phyloP scores from a whole-genome alignment of 306 rosid species.

The Rosa lucieae region DNA sequence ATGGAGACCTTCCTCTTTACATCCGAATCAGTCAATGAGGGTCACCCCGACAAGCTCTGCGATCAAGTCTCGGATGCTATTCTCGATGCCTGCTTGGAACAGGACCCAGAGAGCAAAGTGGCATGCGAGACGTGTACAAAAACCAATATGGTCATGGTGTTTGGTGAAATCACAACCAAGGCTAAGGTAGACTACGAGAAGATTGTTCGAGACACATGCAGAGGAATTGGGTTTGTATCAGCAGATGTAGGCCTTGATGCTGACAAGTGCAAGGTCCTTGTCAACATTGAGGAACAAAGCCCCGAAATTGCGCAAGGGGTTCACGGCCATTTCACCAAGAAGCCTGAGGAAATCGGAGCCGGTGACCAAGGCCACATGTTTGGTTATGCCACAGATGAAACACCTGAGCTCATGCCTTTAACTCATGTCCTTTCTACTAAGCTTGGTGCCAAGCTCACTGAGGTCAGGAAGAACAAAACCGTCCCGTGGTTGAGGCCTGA shows the following conservation, averaged over 20 bases:
- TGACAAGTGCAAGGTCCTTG: conserved; percentile 76
- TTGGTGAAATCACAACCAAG: conserved; percentile 79
- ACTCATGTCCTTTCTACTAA: conserved; percentile 82
- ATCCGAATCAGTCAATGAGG: conserved; percentile 82
- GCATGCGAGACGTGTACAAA: conserved; percentile 91
- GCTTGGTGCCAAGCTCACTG: conserved; percentile 78
- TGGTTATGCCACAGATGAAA: conserved; percentile 81
- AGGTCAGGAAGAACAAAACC: conserved; percentile 71
- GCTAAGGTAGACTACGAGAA: conserved; percentile 78
- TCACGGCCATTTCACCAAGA: conserved; percentile 69
- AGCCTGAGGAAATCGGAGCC: conserved; percentile 84
- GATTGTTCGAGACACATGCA: conserved; percentile 71
- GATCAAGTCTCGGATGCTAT: conserved; percentile 83
- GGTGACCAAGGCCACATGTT: conserved; percentile 91
- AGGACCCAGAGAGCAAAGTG: conserved; percentile 71
- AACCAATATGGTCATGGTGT: conserved; percentile 92
- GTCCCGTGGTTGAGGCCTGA: conserved; percentile 83
- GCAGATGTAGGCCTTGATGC: conserved; percentile 80
- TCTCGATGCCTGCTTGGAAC: conserved; percentile 76
- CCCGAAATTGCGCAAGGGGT: conserved; percentile 82
- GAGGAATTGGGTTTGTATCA: conserved; percentile 69
- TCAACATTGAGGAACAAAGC: conserved; percentile 79
- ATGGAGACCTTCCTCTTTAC: conserved; percentile 79
- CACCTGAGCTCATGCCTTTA: conserved; percentile 74
- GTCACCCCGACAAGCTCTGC: conserved; percentile 83